phyloP scores from a whole-genome alignment of 768 basidiomycete genomes.

The Kwoniella pini region DNA sequence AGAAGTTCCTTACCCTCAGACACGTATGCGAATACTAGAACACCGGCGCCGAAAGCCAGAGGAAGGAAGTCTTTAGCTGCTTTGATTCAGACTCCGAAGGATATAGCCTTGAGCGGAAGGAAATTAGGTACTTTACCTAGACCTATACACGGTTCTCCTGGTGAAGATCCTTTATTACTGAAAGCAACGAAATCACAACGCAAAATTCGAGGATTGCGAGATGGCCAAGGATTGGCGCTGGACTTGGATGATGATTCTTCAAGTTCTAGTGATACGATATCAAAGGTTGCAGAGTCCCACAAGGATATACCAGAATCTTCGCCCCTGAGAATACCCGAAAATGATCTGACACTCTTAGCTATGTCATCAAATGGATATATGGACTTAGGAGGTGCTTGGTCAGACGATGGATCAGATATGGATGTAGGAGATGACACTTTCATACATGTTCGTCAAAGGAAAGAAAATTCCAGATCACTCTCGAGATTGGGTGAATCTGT shows the following conservation, averaged over 20 bases:
- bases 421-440: constrained; percentile 21
- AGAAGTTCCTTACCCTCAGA: constrained; percentile 2
- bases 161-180: constrained; percentile 26
- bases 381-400: constrained; percentile 13
- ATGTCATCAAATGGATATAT: neutral
- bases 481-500: constrained; percentile 1
- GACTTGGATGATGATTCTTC: neutral
- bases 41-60: neutral
- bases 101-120: constrained; percentile 17
- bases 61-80: constrained; percentile 5
- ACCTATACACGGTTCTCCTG: constrained; percentile 27
- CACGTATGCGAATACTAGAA: neutral
- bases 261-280: neutral
- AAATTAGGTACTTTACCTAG: constrained; percentile 15
- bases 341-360: constrained; percentile 8
- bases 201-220: neutral
- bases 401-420: constrained; percentile 21
- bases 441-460: constrained; percentile 6
- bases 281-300: too few species aligned
- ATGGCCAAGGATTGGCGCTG: constrained; percentile 8
- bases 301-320: constrained; percentile 4
- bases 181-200: constrained; percentile 4
- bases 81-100: constrained; percentile 12
- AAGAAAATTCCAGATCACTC: neutral
- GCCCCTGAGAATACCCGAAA: constrained; percentile 1